Evolutionary conservation across 2,329 filamentous ascomycete species (phyloP).

Genomic region (Acephala macrosclerotiorum): DNA sequence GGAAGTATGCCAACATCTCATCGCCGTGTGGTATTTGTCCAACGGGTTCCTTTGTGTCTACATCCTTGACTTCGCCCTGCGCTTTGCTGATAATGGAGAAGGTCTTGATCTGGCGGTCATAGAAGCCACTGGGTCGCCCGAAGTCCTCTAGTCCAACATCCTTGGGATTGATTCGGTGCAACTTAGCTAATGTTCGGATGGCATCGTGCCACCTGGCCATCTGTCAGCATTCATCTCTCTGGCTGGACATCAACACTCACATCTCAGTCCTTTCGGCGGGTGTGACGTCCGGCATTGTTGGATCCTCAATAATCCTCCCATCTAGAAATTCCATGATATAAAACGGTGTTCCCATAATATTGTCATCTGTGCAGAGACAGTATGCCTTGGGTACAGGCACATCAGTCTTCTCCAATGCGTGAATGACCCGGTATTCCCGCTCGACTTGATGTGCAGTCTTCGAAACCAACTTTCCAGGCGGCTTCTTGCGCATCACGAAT

Average conservation of each 20-base stretch:
- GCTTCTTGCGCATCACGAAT: constrained; percentile 97
- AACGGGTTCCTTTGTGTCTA: constrained; percentile 78
- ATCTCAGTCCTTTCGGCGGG: constrained; percentile 75
- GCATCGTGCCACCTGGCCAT: constrained; percentile 78
- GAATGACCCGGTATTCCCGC: constrained; percentile 90
- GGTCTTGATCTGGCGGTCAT: constrained; percentile 83
- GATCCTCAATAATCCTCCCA: constrained; percentile 92
- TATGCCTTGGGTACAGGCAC: constrained; percentile 87
- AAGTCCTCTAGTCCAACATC: constrained; percentile 74
- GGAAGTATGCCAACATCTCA: constrained; percentile 82
- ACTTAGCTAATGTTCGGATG: constrained; percentile 80
- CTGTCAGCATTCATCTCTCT: constrained; percentile 12
- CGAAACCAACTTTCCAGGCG: constrained; percentile 90
- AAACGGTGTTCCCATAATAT: constrained; percentile 86
- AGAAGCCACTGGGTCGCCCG: constrained; percentile 80
- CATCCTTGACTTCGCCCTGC: constrained; percentile 78
- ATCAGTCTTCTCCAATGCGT: constrained; percentile 79
- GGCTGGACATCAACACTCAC: constrained; percentile 50
- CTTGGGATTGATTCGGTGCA: constrained; percentile 77
- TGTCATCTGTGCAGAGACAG: constrained; percentile 83
- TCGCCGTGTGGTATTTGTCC: constrained; percentile 85
- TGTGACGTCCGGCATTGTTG: constrained; percentile 76
- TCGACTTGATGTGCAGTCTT: constrained; percentile 97
- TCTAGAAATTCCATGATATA: constrained; percentile 98
- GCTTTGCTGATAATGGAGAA: constrained; percentile 80